phyloP scores from a whole-genome alignment of 306 rosid species.

The Corylus americana region DNA sequence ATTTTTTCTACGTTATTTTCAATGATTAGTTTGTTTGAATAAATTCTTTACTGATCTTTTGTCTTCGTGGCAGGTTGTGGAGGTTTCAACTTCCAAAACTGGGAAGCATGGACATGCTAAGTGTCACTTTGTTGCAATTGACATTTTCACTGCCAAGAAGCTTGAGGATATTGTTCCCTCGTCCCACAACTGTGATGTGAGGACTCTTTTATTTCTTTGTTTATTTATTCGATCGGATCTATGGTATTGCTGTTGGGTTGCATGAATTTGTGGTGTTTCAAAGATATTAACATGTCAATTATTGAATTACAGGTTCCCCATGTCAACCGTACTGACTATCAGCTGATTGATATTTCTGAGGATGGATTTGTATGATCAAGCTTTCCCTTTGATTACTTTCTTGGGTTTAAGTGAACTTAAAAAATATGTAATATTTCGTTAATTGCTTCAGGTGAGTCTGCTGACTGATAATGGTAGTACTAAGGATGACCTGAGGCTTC shows the following conservation, averaged over 20 bases:
- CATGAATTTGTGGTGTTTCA: not conserved
- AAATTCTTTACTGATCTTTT: not conserved
- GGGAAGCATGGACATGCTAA: slow-evolving; percentile 99
- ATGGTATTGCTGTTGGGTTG: not conserved
- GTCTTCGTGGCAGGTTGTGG: slow-evolving; percentile 70
- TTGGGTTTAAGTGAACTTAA: slow-evolving; percentile 5
- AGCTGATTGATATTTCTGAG: slow-evolving; percentile 93
- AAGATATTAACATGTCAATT: not conserved
- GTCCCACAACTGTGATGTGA: slow-evolving; percentile 96
- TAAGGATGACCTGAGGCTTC: slow-evolving; percentile 95
- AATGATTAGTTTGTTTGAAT: not conserved
- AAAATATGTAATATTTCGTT: slow-evolving; percentile 3
- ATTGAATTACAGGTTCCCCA: slow-evolving; percentile 76
- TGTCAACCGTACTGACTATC: slow-evolving; percentile 93
- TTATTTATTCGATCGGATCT: not conserved
- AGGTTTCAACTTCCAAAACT: slow-evolving; percentile 94
- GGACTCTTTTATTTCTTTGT: slow-evolving; percentile 13
- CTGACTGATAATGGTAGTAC: slow-evolving; percentile 90
- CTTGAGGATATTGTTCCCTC: slow-evolving; percentile 99
- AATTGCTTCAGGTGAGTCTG: slow-evolving; percentile 73
- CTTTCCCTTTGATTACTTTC: not conserved
- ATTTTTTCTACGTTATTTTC: no score
- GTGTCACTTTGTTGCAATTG: slow-evolving; percentile 96
- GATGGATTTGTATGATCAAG: slow-evolving; percentile 85
- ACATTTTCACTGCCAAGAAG: slow-evolving; percentile 88